phyloP scores from a whole-genome alignment of 208 protist genomes.

The Naegleria gruberi region DNA sequence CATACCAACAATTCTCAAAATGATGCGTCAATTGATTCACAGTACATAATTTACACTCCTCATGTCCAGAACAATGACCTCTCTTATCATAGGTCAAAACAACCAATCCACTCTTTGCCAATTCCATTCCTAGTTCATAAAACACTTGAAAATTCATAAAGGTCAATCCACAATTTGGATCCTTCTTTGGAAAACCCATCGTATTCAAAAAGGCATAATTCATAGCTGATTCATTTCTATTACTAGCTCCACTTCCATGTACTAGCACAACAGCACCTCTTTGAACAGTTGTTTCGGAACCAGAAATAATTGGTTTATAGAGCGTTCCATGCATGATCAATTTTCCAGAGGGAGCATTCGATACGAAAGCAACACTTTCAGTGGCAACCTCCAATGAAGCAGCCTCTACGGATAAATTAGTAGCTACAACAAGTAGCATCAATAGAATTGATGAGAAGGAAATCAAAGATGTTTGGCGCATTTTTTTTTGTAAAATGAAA shows the following conservation, averaged over 20 bases:
- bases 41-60: neutral
- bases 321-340: no score
- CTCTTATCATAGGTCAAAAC: neutral
- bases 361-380: no score
- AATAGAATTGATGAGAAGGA: no score
- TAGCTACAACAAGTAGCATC: no score
- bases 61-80: neutral
- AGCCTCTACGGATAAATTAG: no score
- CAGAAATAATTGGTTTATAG: no score
- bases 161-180: neutral
- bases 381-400: no score
- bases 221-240: neutral
- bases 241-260: neutral
- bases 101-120: neutral
- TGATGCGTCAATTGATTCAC: neutral
- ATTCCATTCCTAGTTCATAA: neutral
- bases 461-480: no score
- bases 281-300: no score
- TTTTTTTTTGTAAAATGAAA: no score
- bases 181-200: neutral
- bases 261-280: neutral
- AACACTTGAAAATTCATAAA: neutral
- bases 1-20: neutral
- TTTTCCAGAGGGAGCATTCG: no score
- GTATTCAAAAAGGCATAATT: neutral